Evolutionary conservation across 148 eudicot genomes (phyloP).

Genomic region (Amaranthus cruentus): DNA sequence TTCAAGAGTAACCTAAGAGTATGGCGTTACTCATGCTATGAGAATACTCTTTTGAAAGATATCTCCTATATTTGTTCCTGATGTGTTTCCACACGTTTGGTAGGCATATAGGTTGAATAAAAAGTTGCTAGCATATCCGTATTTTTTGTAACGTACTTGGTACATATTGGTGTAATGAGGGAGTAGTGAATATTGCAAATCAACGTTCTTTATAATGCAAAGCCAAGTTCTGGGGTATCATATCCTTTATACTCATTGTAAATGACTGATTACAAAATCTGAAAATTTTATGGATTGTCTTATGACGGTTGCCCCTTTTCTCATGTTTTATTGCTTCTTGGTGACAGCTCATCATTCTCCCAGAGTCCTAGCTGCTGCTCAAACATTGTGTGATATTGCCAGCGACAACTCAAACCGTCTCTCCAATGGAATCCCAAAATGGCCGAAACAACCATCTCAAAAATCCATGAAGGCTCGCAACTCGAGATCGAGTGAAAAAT

Average conservation of each 20-base stretch:
- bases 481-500: slow-evolving; percentile 40
- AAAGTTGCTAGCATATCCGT: not conserved
- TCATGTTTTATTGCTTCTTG: slow-evolving; percentile 16
- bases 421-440: slow-evolving; percentile 33
- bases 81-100: not conserved
- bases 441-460: slow-evolving; percentile 58
- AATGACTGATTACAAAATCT: not conserved
- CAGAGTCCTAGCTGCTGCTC: slow-evolving; percentile 60
- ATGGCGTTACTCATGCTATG: not conserved
- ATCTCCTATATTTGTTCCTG: not conserved
- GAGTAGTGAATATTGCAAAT: no score
- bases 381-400: slow-evolving; percentile 61
- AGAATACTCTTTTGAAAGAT: not conserved
- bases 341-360: slow-evolving; percentile 57
- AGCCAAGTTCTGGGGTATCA: not conserved
- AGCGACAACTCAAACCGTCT: slow-evolving; percentile 29
- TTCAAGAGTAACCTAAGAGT: no score
- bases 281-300: not conserved
- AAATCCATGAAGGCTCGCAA: slow-evolving; percentile 69
- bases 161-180: no score
- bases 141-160: not conserved
- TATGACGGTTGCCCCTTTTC: slow-evolving; percentile 3
- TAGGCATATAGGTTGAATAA: not conserved
- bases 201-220: no score
- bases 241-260: not conserved